These are phyloP conservation scores for Hypoxylon fragiforme DNA, from an alignment of 495 filamentous ascomycete species.

Conservation along the genomic window DNA sequence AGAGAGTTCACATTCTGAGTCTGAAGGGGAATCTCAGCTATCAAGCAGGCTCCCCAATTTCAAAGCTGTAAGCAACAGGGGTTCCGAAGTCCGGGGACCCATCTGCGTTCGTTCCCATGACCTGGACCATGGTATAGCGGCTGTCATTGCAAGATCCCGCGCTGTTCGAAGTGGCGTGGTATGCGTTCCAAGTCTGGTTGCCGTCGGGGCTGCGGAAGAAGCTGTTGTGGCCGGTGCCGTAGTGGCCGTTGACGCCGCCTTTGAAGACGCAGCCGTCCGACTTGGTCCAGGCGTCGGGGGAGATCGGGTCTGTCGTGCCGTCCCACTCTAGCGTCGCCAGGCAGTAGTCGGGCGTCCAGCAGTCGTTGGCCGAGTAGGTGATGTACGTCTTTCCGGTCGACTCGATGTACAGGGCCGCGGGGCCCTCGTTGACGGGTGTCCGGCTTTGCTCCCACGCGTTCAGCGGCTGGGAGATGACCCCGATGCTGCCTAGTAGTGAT, in stretches of 20 bases:
- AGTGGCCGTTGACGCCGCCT: conserved; percentile 51
- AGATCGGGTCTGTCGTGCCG: conserved; percentile 42
- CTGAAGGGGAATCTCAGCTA: too few species aligned
- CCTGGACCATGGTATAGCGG: conserved; percentile 54
- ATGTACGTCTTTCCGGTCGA: conserved; percentile 53
- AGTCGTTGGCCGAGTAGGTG: conserved; percentile 55
- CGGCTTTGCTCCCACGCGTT: conserved; percentile 53
- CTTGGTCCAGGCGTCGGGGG: conserved; percentile 50
- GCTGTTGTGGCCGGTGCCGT: conserved; percentile 58
- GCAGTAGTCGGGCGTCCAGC: conserved; percentile 56
- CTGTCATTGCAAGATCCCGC: conserved; percentile 49
- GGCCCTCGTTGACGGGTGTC: conserved; percentile 60
- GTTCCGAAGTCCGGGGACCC: conserved; percentile 52
- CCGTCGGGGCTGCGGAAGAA: conserved; percentile 56
- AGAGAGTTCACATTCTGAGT: too few species aligned
- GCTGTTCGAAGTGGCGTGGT: conserved; percentile 51
- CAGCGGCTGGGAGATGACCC: conserved; percentile 48
- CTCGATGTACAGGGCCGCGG: conserved; percentile 47
- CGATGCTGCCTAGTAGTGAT: conserved; percentile 36
- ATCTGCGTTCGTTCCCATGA: conserved; percentile 49
- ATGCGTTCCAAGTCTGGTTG: conserved; percentile 52
- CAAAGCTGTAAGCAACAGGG: conserved; percentile 27
- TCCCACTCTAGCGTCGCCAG: conserved; percentile 54
- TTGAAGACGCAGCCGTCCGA: conserved; percentile 34
- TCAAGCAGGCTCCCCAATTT: conserved; percentile 25